phyloP scores from a whole-genome alignment of 2,329 filamentous ascomycete genomes.

The Ophiocordyceps camponoti-saundersi region DNA sequence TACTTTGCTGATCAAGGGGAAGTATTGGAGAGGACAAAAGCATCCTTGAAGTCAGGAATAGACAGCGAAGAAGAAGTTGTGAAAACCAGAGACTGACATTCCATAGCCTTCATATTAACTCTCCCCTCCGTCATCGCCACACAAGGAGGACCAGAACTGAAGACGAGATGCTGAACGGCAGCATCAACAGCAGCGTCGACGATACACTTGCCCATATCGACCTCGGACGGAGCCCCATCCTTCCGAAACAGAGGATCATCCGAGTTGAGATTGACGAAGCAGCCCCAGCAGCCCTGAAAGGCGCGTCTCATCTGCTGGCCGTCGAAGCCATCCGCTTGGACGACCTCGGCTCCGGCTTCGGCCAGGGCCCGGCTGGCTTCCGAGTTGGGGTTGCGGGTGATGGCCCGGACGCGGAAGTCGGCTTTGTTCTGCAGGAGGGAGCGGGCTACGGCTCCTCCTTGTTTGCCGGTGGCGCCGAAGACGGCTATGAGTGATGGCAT shows the following conservation, averaged over 20 bases:
- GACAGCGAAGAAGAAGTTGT: background rate
- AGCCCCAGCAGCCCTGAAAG: conserved; percentile 4
- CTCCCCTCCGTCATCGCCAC: background rate
- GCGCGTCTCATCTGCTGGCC: background rate
- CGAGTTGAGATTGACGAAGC: conserved; percentile 6
- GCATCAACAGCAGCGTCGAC: conserved; percentile 9
- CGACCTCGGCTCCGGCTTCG: background rate
- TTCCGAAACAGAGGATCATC: conserved; percentile 5
- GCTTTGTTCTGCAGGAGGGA: background rate
- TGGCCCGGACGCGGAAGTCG: background rate
- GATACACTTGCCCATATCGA: conserved; percentile 11
- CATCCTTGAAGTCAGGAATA: background rate
- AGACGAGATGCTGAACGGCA: conserved; percentile 12
- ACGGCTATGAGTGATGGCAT: background rate
- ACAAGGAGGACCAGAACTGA: conserved; percentile 6
- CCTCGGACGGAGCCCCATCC: conserved; percentile 8
- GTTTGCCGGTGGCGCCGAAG: background rate
- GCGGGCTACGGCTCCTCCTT: background rate
- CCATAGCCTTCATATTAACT: background rate
- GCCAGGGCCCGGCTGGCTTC: background rate
- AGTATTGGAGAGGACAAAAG: too few species aligned
- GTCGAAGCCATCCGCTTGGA: background rate
- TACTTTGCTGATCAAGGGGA: conserved; percentile 5
- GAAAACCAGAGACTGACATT: background rate
- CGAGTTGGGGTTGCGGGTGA: background rate